Percentiles rank a stretch among this genome's conserved stretches.
Conservation (phyloP, 78 protist genomes). For the Protostelium mycophagum region DNA sequence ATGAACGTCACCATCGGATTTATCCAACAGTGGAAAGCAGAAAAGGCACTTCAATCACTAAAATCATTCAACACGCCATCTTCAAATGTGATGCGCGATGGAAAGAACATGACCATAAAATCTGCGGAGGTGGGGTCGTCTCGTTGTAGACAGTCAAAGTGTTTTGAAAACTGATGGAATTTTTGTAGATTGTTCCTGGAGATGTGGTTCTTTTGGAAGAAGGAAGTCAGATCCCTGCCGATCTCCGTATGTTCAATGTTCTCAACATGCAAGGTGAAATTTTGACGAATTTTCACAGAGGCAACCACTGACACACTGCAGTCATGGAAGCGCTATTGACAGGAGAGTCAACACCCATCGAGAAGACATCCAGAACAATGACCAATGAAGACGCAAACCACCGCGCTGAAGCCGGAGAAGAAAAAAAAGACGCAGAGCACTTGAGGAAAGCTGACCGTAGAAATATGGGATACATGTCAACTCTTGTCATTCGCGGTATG, state of each 20-base stretch:
- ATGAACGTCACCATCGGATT: conserved; percentile 58
- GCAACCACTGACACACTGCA: background rate
- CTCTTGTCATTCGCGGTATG: background rate
- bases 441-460: background rate
- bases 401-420: background rate
- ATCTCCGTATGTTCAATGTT: conserved; percentile 48
- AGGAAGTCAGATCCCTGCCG: conserved; percentile 71
- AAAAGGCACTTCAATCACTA: conserved; percentile 40
- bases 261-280: conserved; percentile 3
- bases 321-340: conserved; percentile 10
- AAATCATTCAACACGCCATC: conserved; percentile 13
- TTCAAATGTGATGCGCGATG: conserved; percentile 37
- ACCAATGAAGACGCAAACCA: background rate
- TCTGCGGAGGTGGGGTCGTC: background rate
- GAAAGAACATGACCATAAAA: background rate
- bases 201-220: conserved; percentile 18
- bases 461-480: conserved; percentile 14
- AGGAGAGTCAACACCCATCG: conserved; percentile 24
- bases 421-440: background rate
- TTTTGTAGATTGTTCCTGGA: conserved; percentile 46
- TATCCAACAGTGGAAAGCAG: conserved; percentile 52
- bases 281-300: too few relatives aligned
- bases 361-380: background rate
- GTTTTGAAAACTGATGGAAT: too few relatives aligned
- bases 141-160: too few relatives aligned